phyloP scores from a whole-genome alignment of 1,284 basidiomycete species.

The Melampsora larici-populina region DNA sequence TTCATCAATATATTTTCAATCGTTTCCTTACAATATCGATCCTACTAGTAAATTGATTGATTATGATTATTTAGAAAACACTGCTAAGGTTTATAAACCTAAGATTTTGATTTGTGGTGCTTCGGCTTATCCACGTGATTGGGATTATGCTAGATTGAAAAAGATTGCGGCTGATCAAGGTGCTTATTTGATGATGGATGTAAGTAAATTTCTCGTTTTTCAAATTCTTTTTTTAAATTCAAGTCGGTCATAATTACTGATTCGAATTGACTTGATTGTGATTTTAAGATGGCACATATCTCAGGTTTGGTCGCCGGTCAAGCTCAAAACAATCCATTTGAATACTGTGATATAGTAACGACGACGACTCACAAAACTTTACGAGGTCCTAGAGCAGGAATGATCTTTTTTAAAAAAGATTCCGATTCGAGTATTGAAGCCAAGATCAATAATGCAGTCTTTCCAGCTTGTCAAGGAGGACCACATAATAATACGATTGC shows the following conservation, averaged over 20 bases:
- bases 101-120: constrained; percentile 95
- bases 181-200: constrained; percentile 63
- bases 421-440: constrained; percentile 83
- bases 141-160: constrained; percentile 83
- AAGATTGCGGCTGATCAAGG: constrained; percentile 81
- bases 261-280: not conserved
- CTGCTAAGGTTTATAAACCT: constrained; percentile 96
- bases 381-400: constrained; percentile 92
- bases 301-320: constrained; percentile 91
- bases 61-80: constrained; percentile 75
- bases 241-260: not conserved
- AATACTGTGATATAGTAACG: constrained; percentile 94
- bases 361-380: constrained; percentile 99
- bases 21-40: constrained; percentile 88
- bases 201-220: not conserved
- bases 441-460: constrained; percentile 95
- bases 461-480: constrained; percentile 99
- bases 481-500: constrained; percentile 99
- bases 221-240: constrained; percentile 51
- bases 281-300: constrained; percentile 87
- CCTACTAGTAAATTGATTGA: constrained; percentile 84
- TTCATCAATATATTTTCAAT: constrained; percentile 99
- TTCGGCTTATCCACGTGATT: constrained; percentile 97
- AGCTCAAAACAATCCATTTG: constrained; percentile 89
- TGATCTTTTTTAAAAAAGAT: constrained; percentile 99